Base-by-base conservation (phyloP, 805 yeast species). In the Saturnispora saitoi region DNA sequence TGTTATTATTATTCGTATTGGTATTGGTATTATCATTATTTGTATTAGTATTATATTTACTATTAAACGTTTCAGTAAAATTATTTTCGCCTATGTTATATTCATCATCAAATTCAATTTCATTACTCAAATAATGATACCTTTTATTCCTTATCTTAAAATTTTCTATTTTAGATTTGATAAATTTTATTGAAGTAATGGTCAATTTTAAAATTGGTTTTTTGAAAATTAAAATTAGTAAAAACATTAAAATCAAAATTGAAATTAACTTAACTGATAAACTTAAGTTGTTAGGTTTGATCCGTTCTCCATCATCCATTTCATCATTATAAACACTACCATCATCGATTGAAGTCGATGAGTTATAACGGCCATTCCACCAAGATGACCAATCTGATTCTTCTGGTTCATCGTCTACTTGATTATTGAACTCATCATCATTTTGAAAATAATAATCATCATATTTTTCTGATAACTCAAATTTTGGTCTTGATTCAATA, bases 401-500 rank as follows among this genome's bases (percentile, higher is more conserved):
- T 8, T 36, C 32, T 29, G 11, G 24, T 4, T 22, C 17, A 11
- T 26, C 28, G 28, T 24, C 29, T 5, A 12, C 17, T 37, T 4
- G 11, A 14, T 20, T 22, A 20, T 20, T 15, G 4, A n/a, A 15
- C 1, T 19, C 26, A 37, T 30, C 39, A 15, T 19, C 54, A 29
- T 19, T 53, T 34, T 15, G 45, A 32, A 51, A 51, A 14, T 41
- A 31, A 20, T 37, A 48, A 11, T 40, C n/a, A 14, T 58, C 56
- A 42, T 61, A 60, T 3, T 11, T 15, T 6, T 58, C 58, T 2
- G 52, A 51, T 2, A 45, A 14, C 28, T 58, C 56, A 51, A 66
- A 77, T 2, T 45, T 57, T 0, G 84, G 85, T 42, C 86, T 61
- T 10, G 63, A 44, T 0, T 54, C 43, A 0, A 75, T 54, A 2